A percentile compares a stretch with the other conserved stretches of the same genome.
Conservation (phyloP, 257 asterid genomes). For the Capsicum pubescens region DNA sequence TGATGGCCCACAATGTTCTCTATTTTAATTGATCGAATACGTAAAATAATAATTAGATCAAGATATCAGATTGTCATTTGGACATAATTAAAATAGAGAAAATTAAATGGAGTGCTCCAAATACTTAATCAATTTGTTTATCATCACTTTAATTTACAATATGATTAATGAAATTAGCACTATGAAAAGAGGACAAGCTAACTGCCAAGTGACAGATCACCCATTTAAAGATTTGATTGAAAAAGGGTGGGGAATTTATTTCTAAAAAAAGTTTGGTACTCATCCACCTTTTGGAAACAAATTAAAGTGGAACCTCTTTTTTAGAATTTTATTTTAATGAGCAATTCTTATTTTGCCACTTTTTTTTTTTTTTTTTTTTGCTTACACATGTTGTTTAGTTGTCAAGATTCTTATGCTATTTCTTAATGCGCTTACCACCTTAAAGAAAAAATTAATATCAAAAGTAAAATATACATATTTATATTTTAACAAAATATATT, state of each 20-base stretch:
- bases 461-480: not conserved
- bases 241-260: not conserved
- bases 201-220: slow-evolving; percentile 2
- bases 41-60: not conserved
- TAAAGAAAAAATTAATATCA: not conserved
- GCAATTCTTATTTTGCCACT: not conserved
- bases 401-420: slow-evolving; percentile 19
- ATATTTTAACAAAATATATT: not conserved
- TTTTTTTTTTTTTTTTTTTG: no score
- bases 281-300: slow-evolving; percentile 22
- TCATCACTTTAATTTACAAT: slow-evolving; percentile 2
- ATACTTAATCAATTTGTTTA: slow-evolving; percentile 23
- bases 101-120: not conserved
- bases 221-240: not conserved
- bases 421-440: not conserved
- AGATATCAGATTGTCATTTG: not conserved
- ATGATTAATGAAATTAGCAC: not conserved
- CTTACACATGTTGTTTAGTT: not conserved
- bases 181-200: not conserved
- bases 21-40: not conserved
- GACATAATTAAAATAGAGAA: not conserved
- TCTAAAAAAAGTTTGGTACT: slow-evolving; percentile 1
- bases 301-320: slow-evolving; percentile 16
- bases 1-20: not conserved
- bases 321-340: not conserved